Conservation (phyloP, 2,329 filamentous ascomycete species). For the Waltergamsia citrina region DNA sequence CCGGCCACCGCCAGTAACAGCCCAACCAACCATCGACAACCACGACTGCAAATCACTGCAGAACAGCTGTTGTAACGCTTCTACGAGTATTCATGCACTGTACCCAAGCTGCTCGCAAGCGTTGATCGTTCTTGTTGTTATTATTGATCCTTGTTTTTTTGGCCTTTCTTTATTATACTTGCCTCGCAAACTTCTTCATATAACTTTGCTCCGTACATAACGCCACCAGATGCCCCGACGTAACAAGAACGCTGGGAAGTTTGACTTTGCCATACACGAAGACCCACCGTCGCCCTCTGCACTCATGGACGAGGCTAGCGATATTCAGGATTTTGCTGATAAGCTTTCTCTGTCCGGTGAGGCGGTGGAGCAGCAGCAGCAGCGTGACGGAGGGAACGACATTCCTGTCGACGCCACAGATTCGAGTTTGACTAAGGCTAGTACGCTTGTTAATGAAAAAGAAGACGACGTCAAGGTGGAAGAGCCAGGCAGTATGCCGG, state of each 20-base stretch:
- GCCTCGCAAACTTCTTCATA: conserved; percentile 9
- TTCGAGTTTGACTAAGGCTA: conserved; percentile 6
- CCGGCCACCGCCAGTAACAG: neutral
- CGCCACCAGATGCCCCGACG: conserved; percentile 16
- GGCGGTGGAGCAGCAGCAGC: too few relatives aligned
- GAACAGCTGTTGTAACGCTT: neutral
- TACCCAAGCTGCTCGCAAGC: neutral
- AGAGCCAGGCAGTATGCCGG: neutral
- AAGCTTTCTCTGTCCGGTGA: too few relatives aligned
- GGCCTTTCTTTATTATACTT: conserved; percentile 8
- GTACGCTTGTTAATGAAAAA: conserved; percentile 5
- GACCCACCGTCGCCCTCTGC: conserved; percentile 21
- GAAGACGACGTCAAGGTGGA: neutral
- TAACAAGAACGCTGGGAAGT: conserved; percentile 17
- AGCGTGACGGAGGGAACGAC: neutral
- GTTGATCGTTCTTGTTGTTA: neutral
- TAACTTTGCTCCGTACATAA: conserved; percentile 8
- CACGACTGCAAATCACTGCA: conserved; percentile 8
- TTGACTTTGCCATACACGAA: conserved; percentile 38
- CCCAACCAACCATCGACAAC: conserved; percentile 19
- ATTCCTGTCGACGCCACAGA: conserved; percentile 3
- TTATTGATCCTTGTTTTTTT: conserved; percentile 2
- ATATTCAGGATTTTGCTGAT: conserved; percentile 7
- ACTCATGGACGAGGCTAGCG: conserved; percentile 27
- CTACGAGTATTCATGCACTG: neutral